Evolutionary conservation across 345 rosid species (phyloP), one percentile per base, ranked within the genome.

Genomic region (Populus deltoides): DNA sequence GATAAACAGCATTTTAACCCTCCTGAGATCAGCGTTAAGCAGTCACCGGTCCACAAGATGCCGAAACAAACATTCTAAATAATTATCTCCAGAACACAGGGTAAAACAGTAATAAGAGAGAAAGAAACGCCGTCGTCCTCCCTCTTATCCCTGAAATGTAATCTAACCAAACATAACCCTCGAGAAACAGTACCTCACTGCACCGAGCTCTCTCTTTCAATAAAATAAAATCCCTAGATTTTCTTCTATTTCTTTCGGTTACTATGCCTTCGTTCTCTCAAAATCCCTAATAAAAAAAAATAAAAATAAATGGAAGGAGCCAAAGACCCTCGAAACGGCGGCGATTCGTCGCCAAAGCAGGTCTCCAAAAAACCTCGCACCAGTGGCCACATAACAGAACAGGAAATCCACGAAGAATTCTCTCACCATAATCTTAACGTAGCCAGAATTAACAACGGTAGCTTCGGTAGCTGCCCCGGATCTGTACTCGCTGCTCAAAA

Each of bases 381-480:
- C 16, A 59, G 51, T 24, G 41, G 63, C 13, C 49, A n/a, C 68
- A 77, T 89, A 51, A 71, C 90, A 53, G 91, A 83, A 11, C 17
- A 82, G 6, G 90, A 89, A 79, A 89, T 92, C 80, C 80, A 43
- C 27, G 83, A 84, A 27, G 92, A 92, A 82, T 92, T 92, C 89
- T 83, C 97, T 45, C 97, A 92, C 89, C 97, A 92, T 86, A 83
- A 81, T 6, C 77, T 82, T 18, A 86, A 84, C 51, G 67, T 91
- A 10, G 90, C 93, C 25, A 80, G 93, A 61, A 87, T 92, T 83
- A 92, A 92, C 82, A 92, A 91, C 87, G 97, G 94, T 27, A 92
- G 97, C 86, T 92, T 87, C 82, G 97, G 97, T 5, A 85, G 94
- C 82, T 92, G 94, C 55, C 97, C 94, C 3, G 68, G 86, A 45